These are phyloP conservation scores for Coemansia biformis DNA, from an alignment of 192 early-diverging fungal species.

Conservation along the genomic window DNA sequence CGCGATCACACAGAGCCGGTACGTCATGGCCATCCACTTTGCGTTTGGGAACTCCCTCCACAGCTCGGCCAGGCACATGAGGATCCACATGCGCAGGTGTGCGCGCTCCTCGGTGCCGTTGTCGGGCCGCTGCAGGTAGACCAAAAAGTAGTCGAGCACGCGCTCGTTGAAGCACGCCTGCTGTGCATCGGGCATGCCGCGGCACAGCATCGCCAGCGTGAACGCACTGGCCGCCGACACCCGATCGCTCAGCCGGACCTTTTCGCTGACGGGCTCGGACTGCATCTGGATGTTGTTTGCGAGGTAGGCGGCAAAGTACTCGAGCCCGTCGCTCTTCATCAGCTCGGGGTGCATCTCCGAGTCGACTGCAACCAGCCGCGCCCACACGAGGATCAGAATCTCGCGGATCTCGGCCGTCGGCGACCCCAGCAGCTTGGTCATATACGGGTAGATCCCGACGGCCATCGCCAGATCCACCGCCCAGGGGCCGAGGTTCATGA, in stretches of 20 bases:
- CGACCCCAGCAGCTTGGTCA: conserved; percentile 87
- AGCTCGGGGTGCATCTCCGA: conserved; percentile 82
- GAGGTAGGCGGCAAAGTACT: conserved; percentile 89
- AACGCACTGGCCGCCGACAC: conserved; percentile 69
- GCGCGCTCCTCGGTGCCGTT: conserved; percentile 45
- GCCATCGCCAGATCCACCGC: conserved; percentile 88
- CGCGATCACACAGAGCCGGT: conserved; percentile 45
- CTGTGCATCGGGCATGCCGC: conserved; percentile 76
- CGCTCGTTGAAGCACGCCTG: conserved; percentile 64
- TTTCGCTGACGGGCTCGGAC: conserved; percentile 44
- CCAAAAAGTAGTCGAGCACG: conserved; percentile 48
- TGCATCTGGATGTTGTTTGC: conserved; percentile 62
- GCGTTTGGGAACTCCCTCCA: conserved; percentile 70
- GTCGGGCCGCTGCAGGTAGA: conserved; percentile 47
- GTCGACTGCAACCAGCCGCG: conserved; percentile 91
- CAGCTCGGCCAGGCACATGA: conserved; percentile 78
- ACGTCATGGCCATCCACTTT: conserved; percentile 52
- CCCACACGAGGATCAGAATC: conserved; percentile 96
- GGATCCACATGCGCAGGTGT: conserved; percentile 78
- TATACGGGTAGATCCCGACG: conserved; percentile 96
- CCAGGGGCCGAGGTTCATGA: conserved; percentile 88
- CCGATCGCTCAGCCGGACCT: conserved; percentile 40
- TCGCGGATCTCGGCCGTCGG: conserved; percentile 90
- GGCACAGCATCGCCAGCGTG: conserved; percentile 89
- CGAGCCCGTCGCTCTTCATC: conserved; percentile 83